Evolutionary conservation across 1,139 yeast species (phyloP).

Genomic region (Nakaseomyces delphensis): DNA sequence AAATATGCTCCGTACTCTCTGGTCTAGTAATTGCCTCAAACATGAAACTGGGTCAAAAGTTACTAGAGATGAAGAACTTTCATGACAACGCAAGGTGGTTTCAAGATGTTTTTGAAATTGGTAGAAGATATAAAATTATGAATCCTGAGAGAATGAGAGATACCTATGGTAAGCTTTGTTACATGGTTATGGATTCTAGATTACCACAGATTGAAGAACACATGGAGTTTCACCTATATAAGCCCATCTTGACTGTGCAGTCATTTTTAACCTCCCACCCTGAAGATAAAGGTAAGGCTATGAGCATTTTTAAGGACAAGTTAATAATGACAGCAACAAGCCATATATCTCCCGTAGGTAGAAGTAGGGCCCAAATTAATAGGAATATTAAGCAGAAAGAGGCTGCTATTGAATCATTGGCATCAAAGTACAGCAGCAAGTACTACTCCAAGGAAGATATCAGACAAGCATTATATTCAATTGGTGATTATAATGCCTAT

Average conservation of each 20-base stretch:
- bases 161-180: slow-evolving; percentile 64
- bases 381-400: slow-evolving; percentile 55
- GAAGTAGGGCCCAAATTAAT: slow-evolving; percentile 43
- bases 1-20: slow-evolving; percentile 63
- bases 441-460: slow-evolving; percentile 45
- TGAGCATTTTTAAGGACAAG: slow-evolving; percentile 46
- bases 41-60: slow-evolving; percentile 52
- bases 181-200: slow-evolving; percentile 74
- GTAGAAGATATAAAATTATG: slow-evolving; percentile 69
- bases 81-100: slow-evolving; percentile 62
- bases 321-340: slow-evolving; percentile 52
- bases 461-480: slow-evolving; percentile 57
- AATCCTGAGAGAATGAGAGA: slow-evolving; percentile 71
- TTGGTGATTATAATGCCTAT: slow-evolving; percentile 67
- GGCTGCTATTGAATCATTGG: slow-evolving; percentile 48
- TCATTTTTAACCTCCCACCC: slow-evolving; percentile 35
- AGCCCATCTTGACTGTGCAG: slow-evolving; percentile 56
- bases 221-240: slow-evolving; percentile 63
- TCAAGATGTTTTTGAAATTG: slow-evolving; percentile 58
- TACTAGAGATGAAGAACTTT: slow-evolving; percentile 56
- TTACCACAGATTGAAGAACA: slow-evolving; percentile 57
- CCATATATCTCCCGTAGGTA: slow-evolving; percentile 51
- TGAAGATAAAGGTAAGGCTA: slow-evolving; percentile 34
- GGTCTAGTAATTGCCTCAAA: slow-evolving; percentile 68
- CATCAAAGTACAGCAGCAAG: slow-evolving; percentile 34